Evolutionary conservation across 768 basidiomycete species (phyloP), one percentile per base, ranked within the genome.

Genomic region (Dictyophora rubrovolvata): DNA sequence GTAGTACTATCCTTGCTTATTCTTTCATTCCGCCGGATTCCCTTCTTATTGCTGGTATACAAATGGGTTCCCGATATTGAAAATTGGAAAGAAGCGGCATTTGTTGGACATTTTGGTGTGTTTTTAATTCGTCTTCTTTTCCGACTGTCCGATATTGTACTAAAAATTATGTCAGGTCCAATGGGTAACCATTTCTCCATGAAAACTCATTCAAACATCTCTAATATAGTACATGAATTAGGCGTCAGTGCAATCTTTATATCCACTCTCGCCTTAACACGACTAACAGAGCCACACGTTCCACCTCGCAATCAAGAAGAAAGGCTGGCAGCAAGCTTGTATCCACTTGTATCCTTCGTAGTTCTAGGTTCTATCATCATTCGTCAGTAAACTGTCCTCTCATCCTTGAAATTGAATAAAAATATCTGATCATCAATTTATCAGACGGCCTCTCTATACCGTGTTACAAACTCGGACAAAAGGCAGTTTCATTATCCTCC

Each of bases 21-120:
- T 50, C 71, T 95, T 49, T 63, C 82, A 8, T 68, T 97, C 36
- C 82, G 95, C 22, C 80, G 95, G 11, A 83, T 96, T 33, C 94
- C 93, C 0, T 72, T 82, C 14, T 76, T 97, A 50, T 70, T 95
- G 55, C 65, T 82, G 3, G 73, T 96, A 1, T 93, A 94, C 65
- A 80, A 73, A 61, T 90, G 83, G 78, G 81, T 96, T 16, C 95
- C 94, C 0, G 94, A 97, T 69, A 89, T 97, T 63, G 69, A 71
- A 48, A 84, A 80, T 20, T 88, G 91, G 84, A 77, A 80, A 50
- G 91, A 97, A 71, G 94, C 95, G 0, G 63, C 93, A 5, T 96
- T 97, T 68, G 83, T 80, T 5, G 95, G 95, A 3, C 93, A 96
- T 74, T 97, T 94, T 68, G 93, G 86, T 82, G 65, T 14, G 71